Percentiles rank a stretch among this genome's conserved stretches.
Conservation (phyloP, 768 basidiomycete species). For the Dioszegia hungarica region DNA sequence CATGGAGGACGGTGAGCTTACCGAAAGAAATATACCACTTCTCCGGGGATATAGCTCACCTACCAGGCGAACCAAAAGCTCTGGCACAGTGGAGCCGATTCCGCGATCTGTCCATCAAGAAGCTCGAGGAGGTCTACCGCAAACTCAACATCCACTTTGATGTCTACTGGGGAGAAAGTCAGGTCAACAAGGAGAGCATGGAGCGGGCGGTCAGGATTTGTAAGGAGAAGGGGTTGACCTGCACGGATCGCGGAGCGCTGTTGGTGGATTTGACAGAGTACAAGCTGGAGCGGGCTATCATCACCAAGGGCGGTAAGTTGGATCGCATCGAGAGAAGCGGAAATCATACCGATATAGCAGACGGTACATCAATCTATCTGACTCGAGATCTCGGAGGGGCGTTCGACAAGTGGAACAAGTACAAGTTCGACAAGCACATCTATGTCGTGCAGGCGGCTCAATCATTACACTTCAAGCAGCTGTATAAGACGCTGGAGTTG, state of each 20-base stretch:
- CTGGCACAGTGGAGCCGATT: conserved; percentile 86
- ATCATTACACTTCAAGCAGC: conserved; percentile 80
- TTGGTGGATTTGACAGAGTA: conserved; percentile 80
- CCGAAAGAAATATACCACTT: too few relatives aligned
- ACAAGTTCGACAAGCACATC: conserved; percentile 87
- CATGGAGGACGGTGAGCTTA: conserved; percentile 74
- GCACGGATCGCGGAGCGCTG: conserved; percentile 66
- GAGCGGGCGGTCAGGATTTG: conserved; percentile 66
- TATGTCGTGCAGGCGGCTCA: conserved; percentile 73
- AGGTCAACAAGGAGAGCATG: conserved; percentile 66
- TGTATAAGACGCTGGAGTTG: conserved; percentile 86
- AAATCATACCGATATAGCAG: conserved; percentile 51
- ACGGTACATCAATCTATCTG: conserved; percentile 89
- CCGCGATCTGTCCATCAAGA: conserved; percentile 83
- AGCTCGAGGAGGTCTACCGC: conserved; percentile 82
- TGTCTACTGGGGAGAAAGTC: conserved; percentile 76
- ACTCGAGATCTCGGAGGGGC: conserved; percentile 94
- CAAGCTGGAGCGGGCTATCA: conserved; percentile 85
- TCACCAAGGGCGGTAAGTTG: conserved; percentile 62
- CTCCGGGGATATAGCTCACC: background rate
- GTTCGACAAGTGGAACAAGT: conserved; percentile 83
- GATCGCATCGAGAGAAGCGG: background rate
- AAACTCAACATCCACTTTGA: conserved; percentile 87
- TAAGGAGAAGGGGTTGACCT: conserved; percentile 54
- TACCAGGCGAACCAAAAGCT: conserved; percentile 65